Percentiles rank a stretch among this genome's conserved stretches.
phyloP scores from a whole-genome alignment of 495 filamentous ascomycete species.

The Clohesyomyces aquaticus region DNA sequence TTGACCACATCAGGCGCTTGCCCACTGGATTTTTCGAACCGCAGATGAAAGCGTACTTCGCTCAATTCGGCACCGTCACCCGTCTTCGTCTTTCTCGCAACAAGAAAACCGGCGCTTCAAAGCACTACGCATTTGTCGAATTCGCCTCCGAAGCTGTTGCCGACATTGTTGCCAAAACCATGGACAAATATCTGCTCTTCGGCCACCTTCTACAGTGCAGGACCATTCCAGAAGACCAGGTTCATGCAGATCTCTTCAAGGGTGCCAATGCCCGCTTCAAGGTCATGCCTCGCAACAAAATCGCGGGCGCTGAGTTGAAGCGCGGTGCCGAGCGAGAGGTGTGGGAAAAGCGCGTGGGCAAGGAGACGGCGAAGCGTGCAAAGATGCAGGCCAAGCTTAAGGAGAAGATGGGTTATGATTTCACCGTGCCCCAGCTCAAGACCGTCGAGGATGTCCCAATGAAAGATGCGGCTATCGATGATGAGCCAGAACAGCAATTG shows the following conservation, averaged over 20 bases:
- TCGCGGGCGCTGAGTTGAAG: constrained; percentile 74
- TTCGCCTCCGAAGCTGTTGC: constrained; percentile 79
- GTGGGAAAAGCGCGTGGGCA: constrained; percentile 73
- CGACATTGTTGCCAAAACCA: constrained; percentile 86
- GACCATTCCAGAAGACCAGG: constrained; percentile 70
- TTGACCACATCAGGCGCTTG: constrained; percentile 61
- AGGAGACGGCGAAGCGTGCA: constrained; percentile 69
- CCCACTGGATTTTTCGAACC: constrained; percentile 96
- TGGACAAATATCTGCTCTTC: constrained; percentile 97
- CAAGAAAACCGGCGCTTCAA: constrained; percentile 80
- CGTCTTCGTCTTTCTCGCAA: constrained; percentile 87
- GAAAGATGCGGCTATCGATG: constrained; percentile 39
- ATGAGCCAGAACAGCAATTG: constrained; percentile 27
- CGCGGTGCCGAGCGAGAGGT: constrained; percentile 68
- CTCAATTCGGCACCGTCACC: constrained; percentile 87
- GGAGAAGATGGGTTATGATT: constrained; percentile 76
- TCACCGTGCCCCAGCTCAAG: constrained; percentile 74
- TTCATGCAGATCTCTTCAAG: constrained; percentile 81
- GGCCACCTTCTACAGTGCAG: constrained; percentile 89
- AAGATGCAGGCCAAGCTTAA: constrained; percentile 73
- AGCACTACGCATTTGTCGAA: constrained; percentile 93
- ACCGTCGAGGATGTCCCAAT: constrained; percentile 52
- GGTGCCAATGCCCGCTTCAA: constrained; percentile 89
- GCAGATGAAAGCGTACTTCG: constrained; percentile 91
- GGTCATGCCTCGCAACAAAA: constrained; percentile 78